Percentiles rank a stretch among this genome's conserved stretches.
These are phyloP conservation scores for Aphanomyces cochlioides DNA, from an alignment of 352 stramenopile species.

Conservation along the genomic window DNA sequence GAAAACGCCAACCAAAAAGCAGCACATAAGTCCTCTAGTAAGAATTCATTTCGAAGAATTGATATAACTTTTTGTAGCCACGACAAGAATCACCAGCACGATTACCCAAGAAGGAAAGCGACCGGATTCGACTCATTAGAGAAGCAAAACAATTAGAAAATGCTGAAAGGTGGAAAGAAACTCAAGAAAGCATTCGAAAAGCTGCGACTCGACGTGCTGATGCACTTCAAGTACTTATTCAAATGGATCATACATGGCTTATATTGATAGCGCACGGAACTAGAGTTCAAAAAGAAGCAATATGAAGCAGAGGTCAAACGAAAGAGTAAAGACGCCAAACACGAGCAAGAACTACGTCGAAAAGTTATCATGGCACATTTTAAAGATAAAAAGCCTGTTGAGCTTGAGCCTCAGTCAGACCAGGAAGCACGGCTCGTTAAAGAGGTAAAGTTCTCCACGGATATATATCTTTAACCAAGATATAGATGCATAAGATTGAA, in stretches of 20 bases:
- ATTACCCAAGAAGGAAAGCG: background rate
- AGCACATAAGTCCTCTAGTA: slow-evolving; percentile 10
- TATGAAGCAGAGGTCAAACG: slow-evolving; percentile 18
- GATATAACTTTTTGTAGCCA: background rate
- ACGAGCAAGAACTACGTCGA: slow-evolving; percentile 9
- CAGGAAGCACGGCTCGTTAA: slow-evolving; percentile 20
- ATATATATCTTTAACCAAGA: background rate
- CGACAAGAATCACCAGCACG: background rate
- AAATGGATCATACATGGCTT: background rate
- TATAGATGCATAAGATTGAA: slow-evolving; percentile 19
- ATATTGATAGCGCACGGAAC: background rate
- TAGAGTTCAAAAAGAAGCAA: slow-evolving; percentile 22
- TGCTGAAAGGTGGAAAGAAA: slow-evolving; percentile 24
- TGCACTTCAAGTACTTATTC: slow-evolving; percentile 6
- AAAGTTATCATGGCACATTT: slow-evolving; percentile 2
- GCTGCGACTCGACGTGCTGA: background rate
- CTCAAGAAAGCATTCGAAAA: slow-evolving; percentile 19
- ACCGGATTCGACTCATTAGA: slow-evolving; percentile 16
- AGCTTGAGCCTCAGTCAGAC: slow-evolving; percentile 7
- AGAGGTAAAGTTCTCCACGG: slow-evolving; percentile 4
- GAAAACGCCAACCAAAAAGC: background rate
- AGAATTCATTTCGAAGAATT: background rate
- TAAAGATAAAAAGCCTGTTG: slow-evolving; percentile 3
- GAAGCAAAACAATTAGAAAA: slow-evolving; percentile 22
- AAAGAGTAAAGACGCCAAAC: slow-evolving; percentile 18